phyloP scores from a whole-genome alignment of 495 filamentous ascomycete species.

The Tuber calosporum region DNA sequence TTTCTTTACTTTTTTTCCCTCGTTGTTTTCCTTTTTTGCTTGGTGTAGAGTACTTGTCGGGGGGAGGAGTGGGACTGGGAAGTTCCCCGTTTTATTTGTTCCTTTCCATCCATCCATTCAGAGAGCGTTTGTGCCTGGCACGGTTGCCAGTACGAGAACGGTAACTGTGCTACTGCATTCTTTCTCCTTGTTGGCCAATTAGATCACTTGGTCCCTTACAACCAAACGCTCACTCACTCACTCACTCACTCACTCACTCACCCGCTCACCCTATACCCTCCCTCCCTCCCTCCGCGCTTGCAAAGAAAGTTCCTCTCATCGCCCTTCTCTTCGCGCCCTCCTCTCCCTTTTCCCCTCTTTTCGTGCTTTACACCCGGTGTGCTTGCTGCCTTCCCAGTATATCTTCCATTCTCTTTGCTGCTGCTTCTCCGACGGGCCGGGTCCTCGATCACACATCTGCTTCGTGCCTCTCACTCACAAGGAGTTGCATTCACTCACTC shows the following conservation, averaged over 20 bases:
- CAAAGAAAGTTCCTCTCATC: background rate
- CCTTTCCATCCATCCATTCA: background rate
- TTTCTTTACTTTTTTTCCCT: background rate
- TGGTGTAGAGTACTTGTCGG: too few relatives aligned
- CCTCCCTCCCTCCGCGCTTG: background rate
- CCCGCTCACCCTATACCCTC: too few relatives aligned
- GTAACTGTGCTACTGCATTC: too few relatives aligned
- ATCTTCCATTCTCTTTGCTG: constrained; percentile 4
- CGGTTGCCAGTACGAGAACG: background rate
- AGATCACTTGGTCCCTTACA: background rate
- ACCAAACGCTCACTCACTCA: background rate
- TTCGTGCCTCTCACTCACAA: background rate
- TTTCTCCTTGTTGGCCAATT: background rate
- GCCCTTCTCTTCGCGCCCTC: background rate
- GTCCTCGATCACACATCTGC: background rate
- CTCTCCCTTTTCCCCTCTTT: background rate
- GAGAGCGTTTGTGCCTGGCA: background rate
- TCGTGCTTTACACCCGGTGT: background rate
- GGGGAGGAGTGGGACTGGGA: background rate
- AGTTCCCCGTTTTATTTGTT: background rate
- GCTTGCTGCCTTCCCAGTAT: background rate
- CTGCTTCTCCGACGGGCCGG: background rate
- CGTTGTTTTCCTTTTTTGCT: background rate
- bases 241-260: too few relatives aligned
- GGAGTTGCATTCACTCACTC: background rate